A percentile compares a stretch with the other conserved stretches of the same genome.
These are phyloP conservation scores for Coemansia sp. DNA, from an alignment of 192 early-diverging fungal species.

Conservation along the genomic window DNA sequence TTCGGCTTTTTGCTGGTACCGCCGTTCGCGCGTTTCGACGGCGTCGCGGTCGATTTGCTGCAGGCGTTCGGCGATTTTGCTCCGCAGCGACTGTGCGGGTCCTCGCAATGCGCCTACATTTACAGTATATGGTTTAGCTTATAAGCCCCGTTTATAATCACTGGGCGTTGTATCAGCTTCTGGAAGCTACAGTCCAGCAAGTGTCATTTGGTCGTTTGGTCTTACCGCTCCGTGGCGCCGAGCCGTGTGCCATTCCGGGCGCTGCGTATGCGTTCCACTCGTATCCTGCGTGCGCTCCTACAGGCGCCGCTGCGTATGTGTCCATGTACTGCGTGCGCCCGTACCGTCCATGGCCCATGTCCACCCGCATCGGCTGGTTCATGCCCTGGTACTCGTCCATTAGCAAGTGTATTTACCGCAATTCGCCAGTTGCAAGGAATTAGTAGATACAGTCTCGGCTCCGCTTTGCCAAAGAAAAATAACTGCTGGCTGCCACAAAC, in stretches of 20 bases:
- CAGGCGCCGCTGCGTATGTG: constrained; percentile 14
- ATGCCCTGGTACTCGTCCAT: constrained; percentile 42
- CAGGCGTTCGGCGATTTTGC: constrained; percentile 45
- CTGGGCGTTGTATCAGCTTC: no score
- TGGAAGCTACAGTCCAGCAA: not conserved
- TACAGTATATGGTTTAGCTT: not conserved
- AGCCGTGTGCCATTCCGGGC: constrained; percentile 10
- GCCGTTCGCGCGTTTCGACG: constrained; percentile 34
- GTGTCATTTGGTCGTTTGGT: not conserved
- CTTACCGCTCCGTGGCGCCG: constrained; percentile 12
- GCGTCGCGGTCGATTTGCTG: constrained; percentile 54
- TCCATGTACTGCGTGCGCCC: constrained; percentile 14
- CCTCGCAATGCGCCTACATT: not conserved
- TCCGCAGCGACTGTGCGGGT: constrained; percentile 40
- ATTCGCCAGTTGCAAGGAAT: no score
- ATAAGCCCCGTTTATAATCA: no score
- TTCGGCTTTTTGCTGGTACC: constrained; percentile 45
- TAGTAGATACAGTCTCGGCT: not conserved
- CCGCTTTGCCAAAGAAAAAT: not conserved
- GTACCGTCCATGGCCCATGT: constrained; percentile 28
- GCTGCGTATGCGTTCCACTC: constrained; percentile 44
- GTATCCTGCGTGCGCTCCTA: constrained; percentile 27
- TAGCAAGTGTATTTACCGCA: not conserved
- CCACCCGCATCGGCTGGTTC: constrained; percentile 14
- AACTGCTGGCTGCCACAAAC: not conserved